Base-by-base conservation (phyloP, 371 early-diverging fungal genomes). In the Mortierella sp. region DNA sequence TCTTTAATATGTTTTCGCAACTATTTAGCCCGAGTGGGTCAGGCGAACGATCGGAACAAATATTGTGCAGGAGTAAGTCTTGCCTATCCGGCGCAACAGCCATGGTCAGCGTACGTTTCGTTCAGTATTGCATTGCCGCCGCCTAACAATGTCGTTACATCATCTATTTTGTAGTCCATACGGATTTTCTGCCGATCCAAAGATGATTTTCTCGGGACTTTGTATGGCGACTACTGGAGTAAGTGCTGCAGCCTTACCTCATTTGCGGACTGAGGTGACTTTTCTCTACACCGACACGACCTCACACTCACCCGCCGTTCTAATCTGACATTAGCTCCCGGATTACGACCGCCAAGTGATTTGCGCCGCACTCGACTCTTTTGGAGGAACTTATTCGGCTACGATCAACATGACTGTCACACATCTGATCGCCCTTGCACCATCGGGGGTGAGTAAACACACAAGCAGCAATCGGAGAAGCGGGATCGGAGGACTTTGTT, bases 381-480 rank as follows among this genome's bases (percentile, higher is more conserved):
- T 90, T 73, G 95, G 96, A 6, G 96, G 95, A 21, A 88, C 91
- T 47, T 92, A 83, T 47, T 80, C 92, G 2, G 42, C 83, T 14
- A 82, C 79, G 7, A 70, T 94, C 11, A 80, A 88, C 1, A 21
- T 75, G 9, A 93, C 93, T 47, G 89, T 93, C 0, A 96, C 95
- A 1, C 94, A 95, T 79, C 60, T 95, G 44, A 81, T 95, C 13
- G 87, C 91, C 8, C 58, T 90, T 10, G 72, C 89, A 45, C 83
- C 89, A 3, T 75, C 84, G 74, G 92, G 92, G 47, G 93, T 93
- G 91, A 75, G 89, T 10, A 5, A 19, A 38, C 9, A 16, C 2
- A 19, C 34, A 21, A 5, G 63, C 34, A 19, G 19, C 34, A 68
- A 24, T 0, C 68, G 24, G 42, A 24, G 19, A 19, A 21, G 1